Evolutionary conservation across 306 rosid species (phyloP).

Genomic region (Casuarina equisetifolia): DNA sequence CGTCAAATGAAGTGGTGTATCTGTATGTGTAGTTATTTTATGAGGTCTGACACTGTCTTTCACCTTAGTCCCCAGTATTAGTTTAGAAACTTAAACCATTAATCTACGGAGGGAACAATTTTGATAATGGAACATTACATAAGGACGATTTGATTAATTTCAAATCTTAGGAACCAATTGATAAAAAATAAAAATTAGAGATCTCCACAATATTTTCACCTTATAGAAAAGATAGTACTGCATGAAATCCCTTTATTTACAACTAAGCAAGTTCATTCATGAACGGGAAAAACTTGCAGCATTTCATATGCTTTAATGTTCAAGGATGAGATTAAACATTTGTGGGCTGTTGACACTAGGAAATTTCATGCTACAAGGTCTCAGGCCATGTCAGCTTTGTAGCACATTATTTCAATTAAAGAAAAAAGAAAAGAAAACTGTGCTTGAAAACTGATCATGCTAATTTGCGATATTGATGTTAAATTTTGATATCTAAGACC

Average conservation of each 20-base stretch:
- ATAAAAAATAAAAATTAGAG: too few species aligned
- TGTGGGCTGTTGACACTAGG: background rate
- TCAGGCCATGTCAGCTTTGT: background rate
- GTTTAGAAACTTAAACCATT: too few species aligned
- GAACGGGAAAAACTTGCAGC: background rate
- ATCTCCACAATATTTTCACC: background rate
- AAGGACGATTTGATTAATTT: too few species aligned
- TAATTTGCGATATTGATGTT: background rate
- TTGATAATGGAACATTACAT: too few species aligned
- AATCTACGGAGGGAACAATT: too few species aligned
- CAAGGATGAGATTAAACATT: background rate
- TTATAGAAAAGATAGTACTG: background rate
- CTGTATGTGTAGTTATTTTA: too few species aligned
- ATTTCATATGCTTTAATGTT: background rate
- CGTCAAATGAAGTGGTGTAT: too few species aligned
- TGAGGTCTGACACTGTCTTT: too few species aligned
- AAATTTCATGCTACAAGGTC: background rate
- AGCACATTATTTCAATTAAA: background rate
- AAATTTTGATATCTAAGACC: background rate
- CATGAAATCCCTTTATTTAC: background rate
- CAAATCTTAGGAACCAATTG: too few species aligned
- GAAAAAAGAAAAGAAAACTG: too few species aligned
- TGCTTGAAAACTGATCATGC: background rate
- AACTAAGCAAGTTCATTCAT: background rate
- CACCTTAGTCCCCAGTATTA: too few species aligned